Percentiles rank a stretch among this genome's conserved stretches.
These are phyloP conservation scores for Magnusiomyces magnusii DNA, from an alignment of 1,139 yeast genomes.

Conservation along the genomic window DNA sequence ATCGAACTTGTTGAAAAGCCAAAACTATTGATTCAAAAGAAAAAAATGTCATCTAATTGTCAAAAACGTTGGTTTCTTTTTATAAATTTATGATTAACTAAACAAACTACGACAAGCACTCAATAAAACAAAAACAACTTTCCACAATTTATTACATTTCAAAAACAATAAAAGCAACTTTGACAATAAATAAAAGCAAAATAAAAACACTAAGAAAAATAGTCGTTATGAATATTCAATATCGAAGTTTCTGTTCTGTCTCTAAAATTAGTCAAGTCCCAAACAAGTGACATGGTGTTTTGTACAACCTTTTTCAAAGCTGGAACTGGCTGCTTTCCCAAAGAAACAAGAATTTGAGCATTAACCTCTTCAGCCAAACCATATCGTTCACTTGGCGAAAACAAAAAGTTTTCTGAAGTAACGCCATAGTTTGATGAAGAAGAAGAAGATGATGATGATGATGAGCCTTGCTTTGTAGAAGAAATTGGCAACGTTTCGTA, in stretches of 20 bases:
- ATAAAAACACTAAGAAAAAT: conserved; percentile 23
- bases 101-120: too few species aligned
- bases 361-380: conserved; percentile 41
- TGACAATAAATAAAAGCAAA: too few species aligned
- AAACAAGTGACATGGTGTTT: conserved; percentile 32
- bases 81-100: too few species aligned
- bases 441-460: neutral
- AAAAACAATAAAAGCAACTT: neutral
- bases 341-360: conserved; percentile 40
- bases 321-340: conserved; percentile 35
- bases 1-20: too few species aligned
- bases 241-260: conserved; percentile 30
- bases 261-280: conserved; percentile 29
- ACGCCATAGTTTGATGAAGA: neutral
- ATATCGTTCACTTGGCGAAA: conserved; percentile 34
- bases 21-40: too few species aligned
- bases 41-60: too few species aligned
- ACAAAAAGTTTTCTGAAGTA: conserved; percentile 28
- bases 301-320: conserved; percentile 35
- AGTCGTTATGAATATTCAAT: conserved; percentile 35
- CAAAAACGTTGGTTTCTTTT: too few species aligned
- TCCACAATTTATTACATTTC: too few species aligned
- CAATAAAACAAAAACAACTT: too few species aligned
- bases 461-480: neutral
- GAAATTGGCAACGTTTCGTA: conserved; percentile 40